Evolutionary conservation across 2,329 filamentous ascomycete genomes (phyloP), one percentile per base, ranked within the genome.

Genomic region (Xylogone sp.): DNA sequence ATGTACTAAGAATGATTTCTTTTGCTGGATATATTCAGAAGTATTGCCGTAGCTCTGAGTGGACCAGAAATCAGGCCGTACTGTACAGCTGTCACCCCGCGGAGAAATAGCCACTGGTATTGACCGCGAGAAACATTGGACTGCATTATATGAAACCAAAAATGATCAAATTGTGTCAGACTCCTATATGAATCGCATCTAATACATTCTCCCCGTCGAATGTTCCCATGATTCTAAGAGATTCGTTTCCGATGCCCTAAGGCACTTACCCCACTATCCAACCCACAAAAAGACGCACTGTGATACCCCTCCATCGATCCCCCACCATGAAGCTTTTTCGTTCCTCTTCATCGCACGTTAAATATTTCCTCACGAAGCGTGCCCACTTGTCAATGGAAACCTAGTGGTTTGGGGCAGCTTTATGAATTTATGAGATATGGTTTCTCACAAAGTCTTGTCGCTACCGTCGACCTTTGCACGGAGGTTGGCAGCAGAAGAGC

Each of bases 401-500:
- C 34, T 16, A 39, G 13, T 9, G 34, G 34, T 39, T 39, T 39
- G 13, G n/a, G 24, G 6, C 34, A 16, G 34, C 34, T 39, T 7
- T 5, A 39, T 39, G 12, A 13, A 39, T 39, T 18, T 16, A 39
- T 9, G 24, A 39, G 34, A 39, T 39, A 18, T 18, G 4, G 44
- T 21, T 49, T 45, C 53, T 78, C 84, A 87, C 71, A 87, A 82
- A 64, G 76, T 73, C 74, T 86, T 89, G 75, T 87, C 82, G 43
- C 56, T 49, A 61, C 80, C 81, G 67, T 93, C 90, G 71, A 86
- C 90, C 82, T 94, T 90, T 65, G 89, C 87, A 63, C 90, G 90
- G 67, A 97, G 87, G 75, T 90, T 89, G 70, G 90, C 83, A 64
- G 91, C 88, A 65, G 91, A 90, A 56, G 88, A 88, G 66, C 81